A percentile compares a stretch with the other conserved stretches of the same genome.
Conservation (phyloP, 345 rosid genomes). For the Excoecaria agallocha region DNA sequence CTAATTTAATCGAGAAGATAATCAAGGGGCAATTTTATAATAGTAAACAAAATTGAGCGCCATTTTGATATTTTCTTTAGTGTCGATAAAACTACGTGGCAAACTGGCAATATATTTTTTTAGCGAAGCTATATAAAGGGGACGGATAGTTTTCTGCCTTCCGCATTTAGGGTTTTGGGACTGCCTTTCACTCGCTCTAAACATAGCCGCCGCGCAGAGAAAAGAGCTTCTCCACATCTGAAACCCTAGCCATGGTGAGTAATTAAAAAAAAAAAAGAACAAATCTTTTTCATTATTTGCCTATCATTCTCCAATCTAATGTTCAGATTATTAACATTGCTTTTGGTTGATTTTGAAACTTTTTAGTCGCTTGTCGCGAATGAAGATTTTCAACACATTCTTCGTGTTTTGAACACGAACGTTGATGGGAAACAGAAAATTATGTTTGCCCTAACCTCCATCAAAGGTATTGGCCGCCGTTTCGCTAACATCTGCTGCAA, state of each 20-base stretch:
- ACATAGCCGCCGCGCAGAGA: constrained; percentile 12
- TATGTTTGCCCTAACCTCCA: constrained; percentile 38
- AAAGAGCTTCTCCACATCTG: not conserved
- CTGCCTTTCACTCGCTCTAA: not conserved
- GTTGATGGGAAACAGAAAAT: constrained; percentile 38
- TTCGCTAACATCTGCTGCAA: constrained; percentile 39
- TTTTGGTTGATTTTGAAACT: not conserved
- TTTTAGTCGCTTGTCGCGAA: constrained; percentile 27
- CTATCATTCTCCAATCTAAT: not conserved
- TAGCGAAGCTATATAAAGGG: constrained; percentile 3
- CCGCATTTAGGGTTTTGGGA: constrained; percentile 17
- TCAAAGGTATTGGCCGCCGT: constrained; percentile 39
- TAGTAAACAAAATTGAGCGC: too few species aligned
- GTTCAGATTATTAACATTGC: not conserved
- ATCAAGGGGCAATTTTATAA: too few species aligned
- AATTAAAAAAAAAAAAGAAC: not conserved
- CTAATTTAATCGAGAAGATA: too few species aligned
- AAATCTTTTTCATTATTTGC: not conserved
- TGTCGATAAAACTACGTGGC: not conserved
- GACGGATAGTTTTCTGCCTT: not conserved
- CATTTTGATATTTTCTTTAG: too few species aligned
- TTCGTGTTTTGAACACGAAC: constrained; percentile 36
- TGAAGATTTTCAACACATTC: constrained; percentile 38
- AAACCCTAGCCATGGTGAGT: constrained; percentile 27
- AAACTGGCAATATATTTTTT: not conserved